Percentiles rank a stretch among this genome's conserved stretches.
These are phyloP conservation scores for Gonapodya sp. DNA, from an alignment of 192 early-diverging fungal species.

Conservation along the genomic window DNA sequence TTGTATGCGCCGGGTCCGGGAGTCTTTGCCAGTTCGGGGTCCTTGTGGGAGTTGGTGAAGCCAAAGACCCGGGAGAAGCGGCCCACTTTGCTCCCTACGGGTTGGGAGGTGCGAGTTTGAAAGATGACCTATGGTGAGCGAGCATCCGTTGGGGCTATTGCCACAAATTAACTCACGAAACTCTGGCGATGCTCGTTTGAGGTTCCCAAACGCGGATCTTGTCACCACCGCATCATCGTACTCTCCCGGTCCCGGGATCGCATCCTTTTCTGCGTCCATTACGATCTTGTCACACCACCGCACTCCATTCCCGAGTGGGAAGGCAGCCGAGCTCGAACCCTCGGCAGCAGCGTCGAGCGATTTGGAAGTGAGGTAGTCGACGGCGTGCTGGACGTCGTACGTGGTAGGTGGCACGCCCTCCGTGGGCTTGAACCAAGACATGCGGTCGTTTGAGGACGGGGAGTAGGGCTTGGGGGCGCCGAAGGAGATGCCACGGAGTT, in stretches of 20 bases:
- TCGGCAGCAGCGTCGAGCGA: not conserved
- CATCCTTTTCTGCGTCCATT: not conserved
- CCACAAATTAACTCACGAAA: slow-evolving; percentile 4
- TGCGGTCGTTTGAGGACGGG: not conserved
- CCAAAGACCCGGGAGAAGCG: not conserved
- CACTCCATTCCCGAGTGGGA: not conserved
- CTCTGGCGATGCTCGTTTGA: not conserved
- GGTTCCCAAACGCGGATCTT: not conserved
- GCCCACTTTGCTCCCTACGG: not conserved
- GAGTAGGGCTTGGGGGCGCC: not conserved
- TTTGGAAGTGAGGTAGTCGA: not conserved
- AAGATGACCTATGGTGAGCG: too few relatives aligned
- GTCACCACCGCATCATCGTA: too few relatives aligned
- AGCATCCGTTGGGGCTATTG: too few relatives aligned
- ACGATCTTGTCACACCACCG: not conserved
- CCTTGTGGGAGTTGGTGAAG: not conserved
- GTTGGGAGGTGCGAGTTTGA: not conserved
- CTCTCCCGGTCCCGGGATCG: not conserved
- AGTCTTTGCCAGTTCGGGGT: not conserved
- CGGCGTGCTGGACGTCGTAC: not conserved
- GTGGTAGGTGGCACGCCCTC: not conserved
- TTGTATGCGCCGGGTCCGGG: not conserved
- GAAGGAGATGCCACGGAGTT: not conserved
- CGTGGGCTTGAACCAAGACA: not conserved
- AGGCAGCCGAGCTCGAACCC: not conserved